Base-by-base conservation (phyloP, 305 asterid species). In the Withania somnifera region DNA sequence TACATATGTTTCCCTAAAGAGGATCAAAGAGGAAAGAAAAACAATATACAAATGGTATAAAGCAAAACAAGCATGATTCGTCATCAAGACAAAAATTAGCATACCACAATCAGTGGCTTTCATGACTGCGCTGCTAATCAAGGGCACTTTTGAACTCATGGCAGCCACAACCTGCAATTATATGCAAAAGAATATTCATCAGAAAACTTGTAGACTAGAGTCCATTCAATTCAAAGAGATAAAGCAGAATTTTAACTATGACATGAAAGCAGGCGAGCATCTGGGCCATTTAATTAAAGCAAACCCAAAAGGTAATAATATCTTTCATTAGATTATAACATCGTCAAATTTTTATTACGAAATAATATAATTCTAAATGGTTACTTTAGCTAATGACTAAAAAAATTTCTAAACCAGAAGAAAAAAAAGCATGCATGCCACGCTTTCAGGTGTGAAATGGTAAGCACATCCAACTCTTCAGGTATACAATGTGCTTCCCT, bases 131-230 rank as follows among this genome's bases (percentile, higher is more conserved):
- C 84, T 90, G 93, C 99, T 90, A 81, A 95, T 95, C 71, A 93
- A 76, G 38, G 98, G 98, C 80, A 95, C 95, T 87, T 92, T 94
- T 15, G 99, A 93, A 84, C 95, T 92, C 99, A 95, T 94, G 66
- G 97, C 90, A 82, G 91, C 97, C 32, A 95, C 90, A 77, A 93
- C 85, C 99, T 95, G 91, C 85, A 83, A 58, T 50, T 15, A 47
- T 26, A 28, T 28, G 30, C 36, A 38, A 1, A 1, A 32, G 6
- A 51, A 19, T n/a, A 53, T 0, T 54, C 42, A 57, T 19, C 26
- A 52, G 10, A 79, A 77, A 40, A 22, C 47, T 20, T 45, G 77
- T 17, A 64, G 52, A 22, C 47, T 42, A 42, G 54, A 38, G 67
- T 20, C 40, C 47, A 0, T 30, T 15, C 47, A 11, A 11, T 75